Evolutionary conservation across 768 basidiomycete genomes (phyloP).

Genomic region (Tylopilus balloui): DNA sequence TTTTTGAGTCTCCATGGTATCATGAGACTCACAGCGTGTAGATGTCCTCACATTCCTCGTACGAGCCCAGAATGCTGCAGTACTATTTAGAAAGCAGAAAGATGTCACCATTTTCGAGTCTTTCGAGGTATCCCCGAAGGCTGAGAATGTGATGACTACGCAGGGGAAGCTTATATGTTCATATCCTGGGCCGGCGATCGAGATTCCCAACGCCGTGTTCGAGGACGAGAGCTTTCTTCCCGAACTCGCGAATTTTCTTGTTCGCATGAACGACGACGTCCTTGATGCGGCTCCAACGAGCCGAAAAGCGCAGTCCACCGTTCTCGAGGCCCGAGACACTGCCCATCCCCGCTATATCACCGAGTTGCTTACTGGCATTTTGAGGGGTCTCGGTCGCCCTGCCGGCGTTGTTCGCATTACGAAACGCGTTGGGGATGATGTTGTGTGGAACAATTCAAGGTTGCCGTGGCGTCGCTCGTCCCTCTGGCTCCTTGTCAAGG

Average conservation of each 20-base stretch:
- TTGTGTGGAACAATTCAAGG: constrained; percentile 36
- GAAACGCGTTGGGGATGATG: constrained; percentile 47
- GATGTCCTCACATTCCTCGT: constrained; percentile 38
- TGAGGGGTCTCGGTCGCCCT: constrained; percentile 36
- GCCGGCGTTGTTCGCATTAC: constrained; percentile 26
- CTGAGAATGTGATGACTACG: constrained; percentile 33
- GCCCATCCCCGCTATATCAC: constrained; percentile 46
- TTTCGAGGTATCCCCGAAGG: constrained; percentile 43
- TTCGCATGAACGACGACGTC: constrained; percentile 29
- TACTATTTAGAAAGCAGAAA: constrained; percentile 36
- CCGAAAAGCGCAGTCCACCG: constrained; percentile 34
- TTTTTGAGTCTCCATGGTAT: background rate
- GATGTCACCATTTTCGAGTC: constrained; percentile 36
- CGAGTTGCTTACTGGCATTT: constrained; percentile 44
- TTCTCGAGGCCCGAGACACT: constrained; percentile 39
- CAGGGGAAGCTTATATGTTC: constrained; percentile 43
- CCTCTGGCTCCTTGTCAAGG: constrained; percentile 47
- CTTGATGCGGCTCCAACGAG: constrained; percentile 35
- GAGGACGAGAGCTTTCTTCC: constrained; percentile 28
- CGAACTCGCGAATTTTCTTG: constrained; percentile 39
- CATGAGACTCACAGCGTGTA: constrained; percentile 12
- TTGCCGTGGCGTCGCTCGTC: constrained; percentile 49
- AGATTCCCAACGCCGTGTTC: constrained; percentile 29
- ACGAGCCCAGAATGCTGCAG: constrained; percentile 44
- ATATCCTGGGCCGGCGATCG: constrained; percentile 44